Evolutionary conservation across 805 yeast species (phyloP).

Genomic region (Yamadazyma akitaensis): DNA sequence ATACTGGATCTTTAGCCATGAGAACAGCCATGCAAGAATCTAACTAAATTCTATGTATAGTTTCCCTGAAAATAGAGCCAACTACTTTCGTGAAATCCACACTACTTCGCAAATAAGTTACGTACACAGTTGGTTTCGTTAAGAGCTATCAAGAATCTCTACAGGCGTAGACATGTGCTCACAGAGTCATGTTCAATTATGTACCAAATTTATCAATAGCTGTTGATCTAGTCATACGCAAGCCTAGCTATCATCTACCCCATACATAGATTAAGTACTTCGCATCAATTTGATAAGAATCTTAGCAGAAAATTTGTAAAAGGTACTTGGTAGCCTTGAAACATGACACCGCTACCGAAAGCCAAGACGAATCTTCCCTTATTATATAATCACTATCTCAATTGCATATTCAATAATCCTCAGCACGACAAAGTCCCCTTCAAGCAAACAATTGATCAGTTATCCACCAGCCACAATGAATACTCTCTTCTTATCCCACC

Average conservation of each 20-base stretch:
- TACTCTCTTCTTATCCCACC: constrained; percentile 66
- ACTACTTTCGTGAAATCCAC: too few relatives aligned
- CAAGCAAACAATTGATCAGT: constrained; percentile 42
- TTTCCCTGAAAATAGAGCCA: neutral
- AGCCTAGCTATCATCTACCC: neutral
- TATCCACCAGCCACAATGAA: constrained; percentile 45
- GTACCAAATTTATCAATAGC: too few relatives aligned
- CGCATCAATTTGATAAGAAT: constrained; percentile 1
- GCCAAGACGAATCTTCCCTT: constrained; percentile 44
- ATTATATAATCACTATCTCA: constrained; percentile 59
- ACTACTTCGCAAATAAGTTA: too few relatives aligned
- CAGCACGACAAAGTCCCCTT: constrained; percentile 38
- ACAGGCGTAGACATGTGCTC: too few relatives aligned
- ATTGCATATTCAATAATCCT: constrained; percentile 66
- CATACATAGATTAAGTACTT: neutral
- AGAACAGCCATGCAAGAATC: constrained; percentile 33
- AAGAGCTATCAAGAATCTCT: too few relatives aligned
- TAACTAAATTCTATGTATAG: constrained; percentile 18
- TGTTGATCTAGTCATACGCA: neutral
- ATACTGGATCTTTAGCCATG: constrained; percentile 38
- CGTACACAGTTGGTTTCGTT: too few relatives aligned
- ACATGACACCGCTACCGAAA: constrained; percentile 7
- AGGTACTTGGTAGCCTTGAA: neutral
- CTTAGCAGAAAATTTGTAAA: neutral
- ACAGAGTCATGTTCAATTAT: too few relatives aligned